A percentile compares a stretch with the other conserved stretches of the same genome.
phyloP scores from a whole-genome alignment of 306 rosid genomes.

The Pachyrhizus erosus region DNA sequence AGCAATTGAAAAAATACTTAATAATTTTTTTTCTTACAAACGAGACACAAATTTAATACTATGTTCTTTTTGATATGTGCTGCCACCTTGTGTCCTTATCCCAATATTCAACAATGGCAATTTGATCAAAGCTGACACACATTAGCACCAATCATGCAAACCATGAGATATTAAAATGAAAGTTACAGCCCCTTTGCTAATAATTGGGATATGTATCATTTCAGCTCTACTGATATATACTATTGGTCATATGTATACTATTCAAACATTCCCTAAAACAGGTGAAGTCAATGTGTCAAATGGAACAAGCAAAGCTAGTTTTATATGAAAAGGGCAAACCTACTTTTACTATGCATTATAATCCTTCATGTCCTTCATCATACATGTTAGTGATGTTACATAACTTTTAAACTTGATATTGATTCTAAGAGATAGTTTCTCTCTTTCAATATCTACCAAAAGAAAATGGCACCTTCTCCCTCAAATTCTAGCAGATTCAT shows the following conservation, averaged over 20 bases:
- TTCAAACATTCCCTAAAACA: background rate
- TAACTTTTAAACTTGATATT: background rate
- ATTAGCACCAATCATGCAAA: background rate
- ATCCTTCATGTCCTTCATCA: background rate
- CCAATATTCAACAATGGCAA: no score
- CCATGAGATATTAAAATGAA: conserved; percentile 5
- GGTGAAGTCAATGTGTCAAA: background rate
- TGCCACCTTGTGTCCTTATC: no score
- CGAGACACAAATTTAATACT: no score
- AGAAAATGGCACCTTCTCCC: background rate
- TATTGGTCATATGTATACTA: conserved; percentile 4
- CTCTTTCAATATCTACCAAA: background rate
- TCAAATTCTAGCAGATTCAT: background rate
- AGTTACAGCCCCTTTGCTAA: background rate
- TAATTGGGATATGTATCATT: conserved; percentile 24
- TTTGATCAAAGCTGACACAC: no score
- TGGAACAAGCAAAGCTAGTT: background rate
- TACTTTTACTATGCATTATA: background rate
- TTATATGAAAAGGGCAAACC: background rate
- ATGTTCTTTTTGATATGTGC: no score
- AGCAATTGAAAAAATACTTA: background rate
- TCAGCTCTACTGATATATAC: background rate
- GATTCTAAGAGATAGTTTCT: background rate
- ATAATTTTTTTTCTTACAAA: no score
- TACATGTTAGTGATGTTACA: background rate